These are phyloP conservation scores for Cladosporium sp. DNA, from an alignment of 2,329 filamentous ascomycete species.

Conservation along the genomic window DNA sequence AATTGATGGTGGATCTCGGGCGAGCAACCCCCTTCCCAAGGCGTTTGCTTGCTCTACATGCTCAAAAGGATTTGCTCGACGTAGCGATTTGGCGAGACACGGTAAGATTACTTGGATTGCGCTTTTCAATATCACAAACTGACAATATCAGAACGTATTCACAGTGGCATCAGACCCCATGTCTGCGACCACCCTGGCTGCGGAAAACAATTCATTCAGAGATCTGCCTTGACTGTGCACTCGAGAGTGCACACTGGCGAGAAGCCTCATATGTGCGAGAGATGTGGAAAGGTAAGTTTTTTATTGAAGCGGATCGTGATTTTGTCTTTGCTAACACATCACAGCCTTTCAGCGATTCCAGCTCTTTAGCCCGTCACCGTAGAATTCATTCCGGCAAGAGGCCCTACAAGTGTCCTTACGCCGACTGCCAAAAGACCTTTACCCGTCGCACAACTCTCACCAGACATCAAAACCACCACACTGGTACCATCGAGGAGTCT, in stretches of 20 bases:
- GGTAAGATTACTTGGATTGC: slow-evolving; percentile 56
- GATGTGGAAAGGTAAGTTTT: slow-evolving; percentile 79
- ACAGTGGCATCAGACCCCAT: slow-evolving; percentile 85
- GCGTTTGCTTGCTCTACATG: slow-evolving; percentile 88
- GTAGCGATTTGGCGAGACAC: slow-evolving; percentile 90
- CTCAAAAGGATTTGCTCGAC: slow-evolving; percentile 82
- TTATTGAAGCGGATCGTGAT: slow-evolving; percentile 8
- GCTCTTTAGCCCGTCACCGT: slow-evolving; percentile 85
- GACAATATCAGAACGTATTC: slow-evolving; percentile 73
- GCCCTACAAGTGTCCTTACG: slow-evolving; percentile 95
- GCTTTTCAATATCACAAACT: not conserved
- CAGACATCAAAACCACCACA: slow-evolving; percentile 92
- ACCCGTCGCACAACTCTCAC: slow-evolving; percentile 92
- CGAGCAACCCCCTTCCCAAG: slow-evolving; percentile 55
- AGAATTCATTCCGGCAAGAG: slow-evolving; percentile 93
- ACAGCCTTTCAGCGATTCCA: slow-evolving; percentile 93
- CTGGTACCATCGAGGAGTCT: slow-evolving; percentile 89
- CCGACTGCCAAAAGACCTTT: slow-evolving; percentile 97
- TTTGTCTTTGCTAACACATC: not conserved
- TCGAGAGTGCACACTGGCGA: slow-evolving; percentile 94
- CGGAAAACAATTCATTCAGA: slow-evolving; percentile 94
- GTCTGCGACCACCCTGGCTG: slow-evolving; percentile 85
- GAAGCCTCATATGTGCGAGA: slow-evolving; percentile 96
- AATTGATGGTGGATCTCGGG: slow-evolving; percentile 29
- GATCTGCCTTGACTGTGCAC: slow-evolving; percentile 92